phyloP scores from a whole-genome alignment of 2,329 filamentous ascomycete species.

The Colletotrichum destructivum region DNA sequence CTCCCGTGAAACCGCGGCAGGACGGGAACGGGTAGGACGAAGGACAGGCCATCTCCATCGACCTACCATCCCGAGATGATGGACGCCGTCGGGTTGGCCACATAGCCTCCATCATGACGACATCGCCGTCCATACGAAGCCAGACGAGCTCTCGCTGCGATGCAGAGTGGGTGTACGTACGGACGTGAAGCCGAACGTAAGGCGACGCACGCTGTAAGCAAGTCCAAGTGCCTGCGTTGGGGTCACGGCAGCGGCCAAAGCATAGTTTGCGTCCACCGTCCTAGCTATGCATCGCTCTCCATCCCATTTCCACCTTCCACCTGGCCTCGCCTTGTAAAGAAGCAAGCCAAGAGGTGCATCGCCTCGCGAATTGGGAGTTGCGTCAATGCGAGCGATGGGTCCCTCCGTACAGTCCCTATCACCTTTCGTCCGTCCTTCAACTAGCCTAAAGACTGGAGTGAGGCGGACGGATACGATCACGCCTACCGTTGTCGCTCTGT shows the following conservation, averaged over 20 bases:
- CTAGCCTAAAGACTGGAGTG: slow-evolving; percentile 10
- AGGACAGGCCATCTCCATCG: slow-evolving; percentile 24
- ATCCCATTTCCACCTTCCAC: slow-evolving; percentile 38
- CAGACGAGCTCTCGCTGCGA: background rate
- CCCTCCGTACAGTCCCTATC: background rate
- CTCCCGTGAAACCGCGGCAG: slow-evolving; percentile 38
- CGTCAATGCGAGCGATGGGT: background rate
- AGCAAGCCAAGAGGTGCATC: slow-evolving; percentile 21
- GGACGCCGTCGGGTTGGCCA: background rate
- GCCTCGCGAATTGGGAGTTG: background rate
- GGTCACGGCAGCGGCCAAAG: background rate
- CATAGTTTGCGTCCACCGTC: slow-evolving; percentile 10
- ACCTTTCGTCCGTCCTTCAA: slow-evolving; percentile 18
- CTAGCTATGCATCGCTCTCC: slow-evolving; percentile 13
- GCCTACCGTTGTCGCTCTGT: slow-evolving; percentile 13
- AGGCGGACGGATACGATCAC: slow-evolving; percentile 38
- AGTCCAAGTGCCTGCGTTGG: slow-evolving; percentile 1
- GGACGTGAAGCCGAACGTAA: background rate
- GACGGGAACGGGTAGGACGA: slow-evolving; percentile 20
- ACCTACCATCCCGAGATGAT: slow-evolving; percentile 19
- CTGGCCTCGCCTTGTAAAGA: slow-evolving; percentile 26
- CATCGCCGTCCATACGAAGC: slow-evolving; percentile 18
- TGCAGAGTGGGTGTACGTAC: background rate
- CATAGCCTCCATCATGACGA: slow-evolving; percentile 10
- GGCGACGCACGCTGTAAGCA: background rate